phyloP scores from a whole-genome alignment of 257 asterid genomes.

The Voacanga thouarsii region DNA sequence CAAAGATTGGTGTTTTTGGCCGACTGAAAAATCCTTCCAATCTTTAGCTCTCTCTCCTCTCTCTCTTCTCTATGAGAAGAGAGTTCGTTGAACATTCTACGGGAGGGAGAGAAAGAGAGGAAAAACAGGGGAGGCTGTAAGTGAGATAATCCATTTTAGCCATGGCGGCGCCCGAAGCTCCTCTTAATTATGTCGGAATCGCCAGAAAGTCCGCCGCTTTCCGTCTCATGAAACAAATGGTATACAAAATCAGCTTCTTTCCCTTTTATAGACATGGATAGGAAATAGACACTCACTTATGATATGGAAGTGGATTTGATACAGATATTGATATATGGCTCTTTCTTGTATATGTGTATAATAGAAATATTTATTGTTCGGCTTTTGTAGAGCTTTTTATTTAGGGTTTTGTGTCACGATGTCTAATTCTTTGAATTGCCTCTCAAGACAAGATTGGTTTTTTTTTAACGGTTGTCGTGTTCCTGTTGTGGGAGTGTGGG shows the following conservation, averaged over 20 bases:
- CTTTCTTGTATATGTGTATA: neutral
- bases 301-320: neutral
- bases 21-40: neutral
- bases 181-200: conserved; percentile 80
- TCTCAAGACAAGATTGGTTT: neutral
- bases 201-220: conserved; percentile 91
- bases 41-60: neutral
- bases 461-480: neutral
- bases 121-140: conserved; percentile 20
- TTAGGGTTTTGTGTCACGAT: neutral
- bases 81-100: neutral
- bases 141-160: neutral
- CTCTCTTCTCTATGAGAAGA: neutral
- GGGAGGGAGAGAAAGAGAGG: neutral
- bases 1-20: neutral
- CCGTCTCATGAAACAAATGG: conserved; percentile 99
- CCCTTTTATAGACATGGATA: neutral
- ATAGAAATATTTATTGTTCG: neutral
- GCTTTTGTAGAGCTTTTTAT: neutral
- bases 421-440: neutral
- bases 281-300: neutral
- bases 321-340: neutral
- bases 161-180: conserved; percentile 90
- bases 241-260: conserved; percentile 13
- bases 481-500: neutral